Conservation (phyloP, 352 stramenopile species). For the Globisporangium solare region DNA sequence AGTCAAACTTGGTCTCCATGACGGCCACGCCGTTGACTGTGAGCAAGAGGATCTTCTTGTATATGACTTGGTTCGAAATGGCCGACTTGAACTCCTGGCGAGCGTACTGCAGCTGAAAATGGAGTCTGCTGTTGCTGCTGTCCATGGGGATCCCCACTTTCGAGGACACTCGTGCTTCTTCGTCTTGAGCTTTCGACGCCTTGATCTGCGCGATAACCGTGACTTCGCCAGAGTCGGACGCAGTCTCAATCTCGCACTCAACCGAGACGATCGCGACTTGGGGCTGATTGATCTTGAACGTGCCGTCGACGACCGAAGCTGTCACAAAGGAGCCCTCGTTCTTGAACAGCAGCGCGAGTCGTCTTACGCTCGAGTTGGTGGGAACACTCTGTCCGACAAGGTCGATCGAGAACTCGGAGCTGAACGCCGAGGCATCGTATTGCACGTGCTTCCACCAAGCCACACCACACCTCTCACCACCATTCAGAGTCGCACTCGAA, state of each 20-base stretch:
- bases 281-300: conserved; percentile 30
- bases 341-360: conserved; percentile 29
- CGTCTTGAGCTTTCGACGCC: conserved; percentile 19
- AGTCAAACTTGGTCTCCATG: conserved; percentile 40
- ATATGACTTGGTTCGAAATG: conserved; percentile 34
- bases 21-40: conserved; percentile 38
- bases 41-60: conserved; percentile 46
- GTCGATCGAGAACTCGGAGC: conserved; percentile 36
- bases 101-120: conserved; percentile 41
- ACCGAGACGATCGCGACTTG: conserved; percentile 11
- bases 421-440: conserved; percentile 29
- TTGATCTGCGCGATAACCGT: conserved; percentile 18
- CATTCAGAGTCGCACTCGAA: conserved; percentile 5
- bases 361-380: neutral
- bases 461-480: conserved; percentile 22
- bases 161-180: conserved; percentile 24
- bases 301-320: conserved; percentile 26
- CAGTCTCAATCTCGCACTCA: conserved; percentile 12
- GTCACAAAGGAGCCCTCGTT: conserved; percentile 26
- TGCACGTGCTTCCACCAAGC: conserved; percentile 52
- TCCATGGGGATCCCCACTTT: conserved; percentile 20
- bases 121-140: conserved; percentile 13
- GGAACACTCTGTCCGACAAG: conserved; percentile 15
- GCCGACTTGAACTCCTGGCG: conserved; percentile 31
- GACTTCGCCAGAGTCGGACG: conserved; percentile 22